Base-by-base conservation (phyloP, 768 basidiomycete species). In the Leccinum imitatum region DNA sequence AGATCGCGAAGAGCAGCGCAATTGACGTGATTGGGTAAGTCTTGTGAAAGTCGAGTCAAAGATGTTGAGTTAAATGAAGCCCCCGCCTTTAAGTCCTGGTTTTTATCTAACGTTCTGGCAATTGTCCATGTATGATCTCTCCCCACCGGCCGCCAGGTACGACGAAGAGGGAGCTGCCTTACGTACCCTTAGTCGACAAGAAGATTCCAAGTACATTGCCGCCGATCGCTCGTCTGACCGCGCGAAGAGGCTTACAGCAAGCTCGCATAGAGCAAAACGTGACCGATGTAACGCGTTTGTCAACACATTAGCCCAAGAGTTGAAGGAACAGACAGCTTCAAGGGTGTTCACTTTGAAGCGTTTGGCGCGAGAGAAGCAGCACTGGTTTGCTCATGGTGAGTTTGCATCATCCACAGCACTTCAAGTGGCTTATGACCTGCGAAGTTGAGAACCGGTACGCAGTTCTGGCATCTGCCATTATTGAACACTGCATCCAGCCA, bases 61-160 rank as follows among this genome's bases (percentile, higher is more conserved):
- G 23, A 54, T 39, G 55, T 58, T 11, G 57, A 19, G 23, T 53
- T 63, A 56, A 55, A 59, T 44, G 39, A 15, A n/a, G 23, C 13
- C 13, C 57, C 48, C 27, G 64, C 13, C 33, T 35, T 54, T 1
- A 37, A 97, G 96, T 3, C 88, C 94, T 30, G 90, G 87, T 3
- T 98, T 99, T 76, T 98, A 95, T 69, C 75, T 92, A 50, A 94
- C 95, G 3, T 99, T 98, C 77, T 99, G 97, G 97, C 95, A 98
- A 72, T 75, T 98, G 54, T 90, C 93, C 1, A 89, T 90, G 35
- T 92, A 94, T 67, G 97, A 99, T 73, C 80, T 98, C 35, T 77
- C 84, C 1, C 89, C 91, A 13, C 94, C 95, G 0, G 79, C 81
- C 17, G 69, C 84, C 6, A 84, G 84, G 60, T 99, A 98, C 62